phyloP scores from a whole-genome alignment of 768 basidiomycete species.

The Hygrocybe punicea region DNA sequence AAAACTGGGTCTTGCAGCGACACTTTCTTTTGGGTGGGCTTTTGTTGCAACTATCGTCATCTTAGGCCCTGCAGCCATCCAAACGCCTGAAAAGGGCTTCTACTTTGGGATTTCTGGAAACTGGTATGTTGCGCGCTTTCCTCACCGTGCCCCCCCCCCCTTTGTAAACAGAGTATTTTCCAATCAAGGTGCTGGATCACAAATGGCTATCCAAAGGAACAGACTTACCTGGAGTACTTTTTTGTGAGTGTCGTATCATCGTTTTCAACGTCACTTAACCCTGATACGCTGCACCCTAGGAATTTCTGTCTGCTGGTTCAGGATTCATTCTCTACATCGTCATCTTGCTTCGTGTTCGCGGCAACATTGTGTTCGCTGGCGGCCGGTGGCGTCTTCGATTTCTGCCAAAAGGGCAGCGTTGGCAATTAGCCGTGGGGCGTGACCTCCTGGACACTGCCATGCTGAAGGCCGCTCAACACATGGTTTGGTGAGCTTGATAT shows the following conservation, averaged over 20 bases:
- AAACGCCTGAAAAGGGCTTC: slow-evolving; percentile 32
- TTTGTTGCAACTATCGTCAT: slow-evolving; percentile 31
- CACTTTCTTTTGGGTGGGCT: slow-evolving; percentile 36
- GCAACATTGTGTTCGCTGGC: slow-evolving; percentile 20
- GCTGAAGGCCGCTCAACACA: slow-evolving; percentile 20
- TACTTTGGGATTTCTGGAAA: slow-evolving; percentile 46
- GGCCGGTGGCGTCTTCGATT: slow-evolving; percentile 20
- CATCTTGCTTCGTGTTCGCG: slow-evolving; percentile 28
- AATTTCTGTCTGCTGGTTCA: slow-evolving; percentile 26
- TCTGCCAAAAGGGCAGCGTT: slow-evolving; percentile 16
- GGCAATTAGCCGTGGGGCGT: slow-evolving; percentile 20
- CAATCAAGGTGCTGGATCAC: slow-evolving; percentile 49
- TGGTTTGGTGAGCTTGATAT: slow-evolving; percentile 23
- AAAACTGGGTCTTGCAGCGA: slow-evolving; percentile 20
- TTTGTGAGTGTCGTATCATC: slow-evolving; percentile 26
- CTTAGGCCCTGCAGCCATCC: slow-evolving; percentile 38
- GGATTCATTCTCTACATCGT: slow-evolving; percentile 22
- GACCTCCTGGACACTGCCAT: slow-evolving; percentile 25
- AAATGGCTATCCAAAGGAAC: slow-evolving; percentile 35
- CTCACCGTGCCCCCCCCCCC: background rate
- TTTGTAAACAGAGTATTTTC: background rate
- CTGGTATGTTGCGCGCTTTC: slow-evolving; percentile 30
- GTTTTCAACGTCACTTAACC: background rate
- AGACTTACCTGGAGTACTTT: slow-evolving; percentile 43
- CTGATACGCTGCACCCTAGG: slow-evolving; percentile 8